phyloP scores from a whole-genome alignment of 495 filamentous ascomycete genomes.

The Cercophora scortea region DNA sequence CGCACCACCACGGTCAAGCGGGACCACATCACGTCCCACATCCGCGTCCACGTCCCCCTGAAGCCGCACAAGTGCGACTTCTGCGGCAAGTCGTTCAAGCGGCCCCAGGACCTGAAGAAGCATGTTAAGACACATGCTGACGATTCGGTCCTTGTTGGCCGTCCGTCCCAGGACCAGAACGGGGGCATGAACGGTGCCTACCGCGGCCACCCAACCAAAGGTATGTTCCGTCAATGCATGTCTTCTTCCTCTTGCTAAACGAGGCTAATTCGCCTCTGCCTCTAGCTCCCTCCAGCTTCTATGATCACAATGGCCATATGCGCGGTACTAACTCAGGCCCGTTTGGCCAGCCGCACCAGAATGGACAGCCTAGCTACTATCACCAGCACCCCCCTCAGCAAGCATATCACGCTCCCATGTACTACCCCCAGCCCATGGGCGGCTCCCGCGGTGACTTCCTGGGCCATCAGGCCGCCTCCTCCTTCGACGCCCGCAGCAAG shows the following conservation, averaged over 20 bases:
- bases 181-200: conserved; percentile 53
- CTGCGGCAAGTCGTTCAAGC: conserved; percentile 98
- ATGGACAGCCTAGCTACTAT: conserved; percentile 42
- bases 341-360: conserved; percentile 43
- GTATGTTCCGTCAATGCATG: conserved; percentile 42
- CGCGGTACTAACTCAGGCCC: conserved; percentile 42
- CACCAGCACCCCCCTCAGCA: conserved; percentile 55
- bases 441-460: conserved; percentile 36
- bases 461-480: conserved; percentile 40
- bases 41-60: conserved; percentile 93
- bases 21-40: conserved; percentile 99
- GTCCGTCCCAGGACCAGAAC: conserved; percentile 62
- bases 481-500: conserved; percentile 61
- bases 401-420: conserved; percentile 46
- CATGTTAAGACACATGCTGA: conserved; percentile 99
- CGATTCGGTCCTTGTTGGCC: conserved; percentile 76
- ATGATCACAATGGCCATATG: conserved; percentile 52
- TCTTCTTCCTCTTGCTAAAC: conserved; percentile 11
- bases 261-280: conserved; percentile 32
- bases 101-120: conserved; percentile 98
- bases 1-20: conserved; percentile 96
- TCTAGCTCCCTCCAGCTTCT: conserved; percentile 48
- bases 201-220: conserved; percentile 41
- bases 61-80: conserved; percentile 99
- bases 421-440: conserved; percentile 55